These are phyloP conservation scores for Pichia sp. DNA, from an alignment of 1,139 yeast species.

Conservation along the genomic window DNA sequence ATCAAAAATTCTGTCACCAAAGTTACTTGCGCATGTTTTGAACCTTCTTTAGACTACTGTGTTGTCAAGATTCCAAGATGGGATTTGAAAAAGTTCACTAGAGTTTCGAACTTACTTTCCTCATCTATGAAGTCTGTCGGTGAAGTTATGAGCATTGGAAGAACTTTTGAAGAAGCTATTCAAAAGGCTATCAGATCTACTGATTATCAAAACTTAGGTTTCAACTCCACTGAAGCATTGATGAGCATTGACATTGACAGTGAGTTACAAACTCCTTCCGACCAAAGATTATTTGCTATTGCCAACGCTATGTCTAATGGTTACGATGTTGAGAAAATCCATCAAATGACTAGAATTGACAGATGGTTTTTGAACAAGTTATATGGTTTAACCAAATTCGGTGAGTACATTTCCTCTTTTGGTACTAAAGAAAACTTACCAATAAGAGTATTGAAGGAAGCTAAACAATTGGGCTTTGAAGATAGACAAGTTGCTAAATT, in stretches of 20 bases:
- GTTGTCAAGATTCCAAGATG: constrained; percentile 99
- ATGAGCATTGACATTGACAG: constrained; percentile 87
- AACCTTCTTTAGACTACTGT: constrained; percentile 95
- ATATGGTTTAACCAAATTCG: constrained; percentile 65
- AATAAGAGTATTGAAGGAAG: constrained; percentile 61
- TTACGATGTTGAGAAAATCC: constrained; percentile 87
- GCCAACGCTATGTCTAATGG: constrained; percentile 87
- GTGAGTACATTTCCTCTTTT: constrained; percentile 56
- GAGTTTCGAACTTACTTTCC: constrained; percentile 83
- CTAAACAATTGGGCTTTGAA: constrained; percentile 95
- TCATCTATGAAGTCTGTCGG: constrained; percentile 99
- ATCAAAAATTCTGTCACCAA: constrained; percentile 92
- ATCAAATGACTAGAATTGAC: constrained; percentile 90
- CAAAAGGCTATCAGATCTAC: constrained; percentile 97
- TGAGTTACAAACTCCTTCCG: constrained; percentile 93
- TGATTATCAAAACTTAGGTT: constrained; percentile 92
- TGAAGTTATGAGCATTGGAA: constrained; percentile 97
- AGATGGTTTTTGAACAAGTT: constrained; percentile 95
- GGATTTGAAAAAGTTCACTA: constrained; percentile 94
- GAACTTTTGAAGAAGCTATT: constrained; percentile 96
- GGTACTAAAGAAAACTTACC: constrained; percentile 65
- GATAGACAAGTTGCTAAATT: constrained; percentile 95
- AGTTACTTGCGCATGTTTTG: constrained; percentile 94
- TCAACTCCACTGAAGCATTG: constrained; percentile 80
- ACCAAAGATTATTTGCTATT: constrained; percentile 92